Conservation (phyloP, 176 grass and related monocot genomes). For the Oryza punctata region DNA sequence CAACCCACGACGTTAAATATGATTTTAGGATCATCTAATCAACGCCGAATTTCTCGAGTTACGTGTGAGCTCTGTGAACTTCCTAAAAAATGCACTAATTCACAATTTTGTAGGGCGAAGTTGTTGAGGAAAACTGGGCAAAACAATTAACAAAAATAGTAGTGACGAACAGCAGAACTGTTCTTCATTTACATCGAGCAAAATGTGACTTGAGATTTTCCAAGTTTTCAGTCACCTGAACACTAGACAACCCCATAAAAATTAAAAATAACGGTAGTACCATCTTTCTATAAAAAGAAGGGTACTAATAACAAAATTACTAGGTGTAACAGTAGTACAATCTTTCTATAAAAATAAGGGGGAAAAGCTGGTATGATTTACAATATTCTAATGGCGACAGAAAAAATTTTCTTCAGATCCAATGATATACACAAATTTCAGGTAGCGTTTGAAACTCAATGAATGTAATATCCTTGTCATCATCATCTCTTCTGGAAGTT, state of each 20-base stretch:
- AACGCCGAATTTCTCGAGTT: no score
- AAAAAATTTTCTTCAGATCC: neutral
- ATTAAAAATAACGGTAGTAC: no score
- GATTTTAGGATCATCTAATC: no score
- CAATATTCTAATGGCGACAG: neutral
- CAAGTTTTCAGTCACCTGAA: no score
- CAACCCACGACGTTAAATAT: no score
- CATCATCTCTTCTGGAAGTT: conserved; percentile 91
- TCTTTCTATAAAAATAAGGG: neutral
- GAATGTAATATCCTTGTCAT: conserved; percentile 15
- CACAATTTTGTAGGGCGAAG: no score
- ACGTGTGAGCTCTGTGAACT: no score
- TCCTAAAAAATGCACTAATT: no score
- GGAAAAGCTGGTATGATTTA: neutral
- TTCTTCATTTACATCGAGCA: neutral
- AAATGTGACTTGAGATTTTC: no score
- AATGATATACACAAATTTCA: conserved; percentile 5
- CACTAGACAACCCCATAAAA: no score
- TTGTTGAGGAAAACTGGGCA: no score
- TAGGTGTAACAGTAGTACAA: conserved; percentile 1
- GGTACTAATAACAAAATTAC: neutral
- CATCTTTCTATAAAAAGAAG: no score
- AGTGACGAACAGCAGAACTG: neutral
- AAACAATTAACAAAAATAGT: neutral
- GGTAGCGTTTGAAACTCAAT: neutral